phyloP scores from a whole-genome alignment of 2,329 filamentous ascomycete species.

The Fusarium udum region DNA sequence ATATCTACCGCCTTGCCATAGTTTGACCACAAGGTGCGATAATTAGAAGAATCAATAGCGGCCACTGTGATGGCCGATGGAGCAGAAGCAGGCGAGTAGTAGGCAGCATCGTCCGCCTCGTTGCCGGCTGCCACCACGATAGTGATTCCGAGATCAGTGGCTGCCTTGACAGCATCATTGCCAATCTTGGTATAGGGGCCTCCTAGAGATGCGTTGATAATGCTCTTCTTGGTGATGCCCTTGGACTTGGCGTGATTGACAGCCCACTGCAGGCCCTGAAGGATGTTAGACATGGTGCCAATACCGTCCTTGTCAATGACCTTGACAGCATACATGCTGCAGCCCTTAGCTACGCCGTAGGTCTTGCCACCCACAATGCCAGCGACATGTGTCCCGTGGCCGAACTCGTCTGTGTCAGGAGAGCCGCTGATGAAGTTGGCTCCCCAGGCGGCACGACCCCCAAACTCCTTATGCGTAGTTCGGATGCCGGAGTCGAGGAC shows the following conservation, averaged over 20 bases:
- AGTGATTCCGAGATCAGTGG: conserved; percentile 3
- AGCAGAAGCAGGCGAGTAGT: conserved; percentile 13
- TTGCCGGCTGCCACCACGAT: conserved; percentile 10
- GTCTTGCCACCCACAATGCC: conserved; percentile 45
- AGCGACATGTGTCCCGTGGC: conserved; percentile 47
- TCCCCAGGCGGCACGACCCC: conserved; percentile 41
- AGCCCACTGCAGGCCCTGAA: conserved; percentile 42
- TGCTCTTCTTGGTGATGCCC: not conserved
- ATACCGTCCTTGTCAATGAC: conserved; percentile 35
- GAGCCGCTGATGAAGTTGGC: conserved; percentile 40
- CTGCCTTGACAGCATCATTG: conserved; percentile 1
- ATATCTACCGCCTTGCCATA: conserved; percentile 1
- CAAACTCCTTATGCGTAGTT: conserved; percentile 46
- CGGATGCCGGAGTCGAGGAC: conserved; percentile 57
- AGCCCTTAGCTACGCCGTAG: conserved; percentile 46
- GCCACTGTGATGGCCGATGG: conserved; percentile 4
- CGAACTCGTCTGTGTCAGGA: conserved; percentile 41
- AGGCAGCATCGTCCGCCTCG: not conserved
- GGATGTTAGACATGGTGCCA: not conserved
- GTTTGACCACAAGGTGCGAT: conserved; percentile 4
- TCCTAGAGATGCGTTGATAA: not conserved
- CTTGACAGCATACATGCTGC: conserved; percentile 44
- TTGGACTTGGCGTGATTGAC: conserved; percentile 43
- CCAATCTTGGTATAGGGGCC: not conserved
- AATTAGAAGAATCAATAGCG: not conserved